Base-by-base conservation (phyloP, 2,329 filamentous ascomycete genomes). In the Scorias spongiosa region DNA sequence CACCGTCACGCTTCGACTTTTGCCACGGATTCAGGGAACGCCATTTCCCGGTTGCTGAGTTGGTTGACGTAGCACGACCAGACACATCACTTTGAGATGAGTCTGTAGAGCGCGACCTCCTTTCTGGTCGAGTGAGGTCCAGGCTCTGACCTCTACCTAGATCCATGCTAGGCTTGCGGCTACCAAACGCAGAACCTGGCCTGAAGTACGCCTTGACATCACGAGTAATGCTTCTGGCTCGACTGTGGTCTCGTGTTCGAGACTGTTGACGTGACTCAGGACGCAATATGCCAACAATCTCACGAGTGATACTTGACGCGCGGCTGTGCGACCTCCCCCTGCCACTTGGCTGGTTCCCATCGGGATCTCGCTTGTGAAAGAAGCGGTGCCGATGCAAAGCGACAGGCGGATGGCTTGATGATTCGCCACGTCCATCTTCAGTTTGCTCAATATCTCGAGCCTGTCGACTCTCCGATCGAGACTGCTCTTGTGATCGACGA, bases 181-280 rank as follows among this genome's bases (percentile, higher is more conserved):
- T 52, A 10, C 52, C 48, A 5, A 44, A 43, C 4, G 51, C 45
- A 14, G 48, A 53, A 17, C 46, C 49, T 1, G 66, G 64, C 36
- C 65, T 59, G 44, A 68, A 60, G 48, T 66, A 68, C 2, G 65
- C 64, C 42, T 56, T 62, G 40, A 67, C 59, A 12, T 60, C 51
- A 42, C 52, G 55, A 8, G 45, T 39, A 45, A 65, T 61, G 44
- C 63, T 66, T 20, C 57, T 57, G 8, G 54, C 49, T 39, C 62
- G 57, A 43, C 59, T 65, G 9, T 57, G 46, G 29, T 12, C 42
- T 38, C 42, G 44, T 45, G 20, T 52, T 47, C 29, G 6, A 45
- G 42, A 26, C 44, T 45, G 14, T 42, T 47, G 46, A 9, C 42
- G 15, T 5, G 50, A 40, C 12, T 40, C 42, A 6, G 44, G 46